Evolutionary conservation across 495 filamentous ascomycete species (phyloP).

Genomic region (Trichoderma orchidacearum): DNA sequence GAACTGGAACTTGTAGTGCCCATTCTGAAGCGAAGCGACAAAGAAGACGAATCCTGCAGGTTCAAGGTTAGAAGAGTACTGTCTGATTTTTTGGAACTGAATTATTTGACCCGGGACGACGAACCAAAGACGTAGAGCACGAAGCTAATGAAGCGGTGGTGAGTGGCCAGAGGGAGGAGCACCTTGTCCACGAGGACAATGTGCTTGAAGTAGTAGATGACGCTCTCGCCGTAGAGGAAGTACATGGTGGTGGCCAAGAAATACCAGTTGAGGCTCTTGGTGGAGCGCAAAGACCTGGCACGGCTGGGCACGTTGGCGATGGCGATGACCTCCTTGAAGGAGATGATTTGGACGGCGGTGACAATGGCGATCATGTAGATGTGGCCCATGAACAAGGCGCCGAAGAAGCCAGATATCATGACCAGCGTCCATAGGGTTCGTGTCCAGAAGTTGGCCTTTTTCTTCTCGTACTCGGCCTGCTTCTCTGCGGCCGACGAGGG

Average conservation of each 20-base stretch:
- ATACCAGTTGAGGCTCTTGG: conserved; percentile 97
- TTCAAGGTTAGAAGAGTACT: too few relatives aligned
- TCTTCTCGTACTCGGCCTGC: conserved; percentile 82
- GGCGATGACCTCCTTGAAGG: conserved; percentile 98
- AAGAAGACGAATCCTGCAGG: conserved; percentile 94
- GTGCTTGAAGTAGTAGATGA: conserved; percentile 99
- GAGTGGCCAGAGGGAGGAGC: conserved; percentile 82
- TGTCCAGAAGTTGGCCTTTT: conserved; percentile 95
- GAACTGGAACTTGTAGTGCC: conserved; percentile 96
- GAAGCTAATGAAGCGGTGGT: conserved; percentile 98
- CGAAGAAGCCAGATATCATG: conserved; percentile 93
- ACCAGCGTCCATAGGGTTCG: conserved; percentile 96
- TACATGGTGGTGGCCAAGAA: conserved; percentile 98
- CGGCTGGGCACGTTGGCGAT: conserved; percentile 90
- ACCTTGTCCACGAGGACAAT: conserved; percentile 91
- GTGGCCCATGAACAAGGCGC: conserved; percentile 81
- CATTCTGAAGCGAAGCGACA: conserved; percentile 87
- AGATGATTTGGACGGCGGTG: conserved; percentile 86
- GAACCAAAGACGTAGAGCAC: conserved; percentile 91
- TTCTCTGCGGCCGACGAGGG: conserved; percentile 10
- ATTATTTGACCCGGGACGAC: too few relatives aligned
- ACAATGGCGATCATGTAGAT: conserved; percentile 92
- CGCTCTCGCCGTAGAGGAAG: conserved; percentile 95
- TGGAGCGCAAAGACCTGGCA: conserved; percentile 82
- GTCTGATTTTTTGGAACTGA: too few relatives aligned